Base-by-base conservation (phyloP, 1,284 basidiomycete species). In the Nidula niveotomentosa region DNA sequence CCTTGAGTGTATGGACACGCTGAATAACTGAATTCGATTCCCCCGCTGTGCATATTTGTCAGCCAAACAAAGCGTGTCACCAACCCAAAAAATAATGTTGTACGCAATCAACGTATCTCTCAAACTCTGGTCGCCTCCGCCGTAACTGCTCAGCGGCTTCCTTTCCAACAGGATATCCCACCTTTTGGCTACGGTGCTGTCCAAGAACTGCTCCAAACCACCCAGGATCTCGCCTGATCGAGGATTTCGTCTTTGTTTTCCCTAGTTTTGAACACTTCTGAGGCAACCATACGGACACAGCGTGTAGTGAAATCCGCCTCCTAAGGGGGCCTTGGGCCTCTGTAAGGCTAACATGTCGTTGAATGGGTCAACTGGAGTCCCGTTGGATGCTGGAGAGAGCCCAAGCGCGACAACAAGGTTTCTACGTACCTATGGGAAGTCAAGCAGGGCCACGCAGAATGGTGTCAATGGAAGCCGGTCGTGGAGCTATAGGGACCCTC, bases 161-260 rank as follows among this genome's bases (percentile, higher is more conserved):
- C 39, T 53, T 58, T 54, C 33, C 45, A 55, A 64, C 53, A 50
- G 50, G 54, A 51, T 59, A 56, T 55, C 39, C 54, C 41, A 17
- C 44, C 35, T 46, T 30, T 35, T 57, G 55, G 62, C 63, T 65
- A 54, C 52, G 53, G 7, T 39, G 53, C 53, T 55, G 73, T 79
- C 71, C 75, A 84, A 79, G 68, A 81, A 84, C 66, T 73, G 73
- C 66, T 58, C 55, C 65, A 71, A 85, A 87, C 81, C 75, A 76
- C 83, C 68, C 67, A 64, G 77, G 73, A 87, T 81, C 76, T 73
- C 66, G 49, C 57, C 74, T 85, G 84, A 84, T 84, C 80, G 69
- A 69, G 63, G 47, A 51, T 43, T 52, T 47, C 53, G 39, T 34
- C 37, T 48, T 54, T 56, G 57, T 54, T 46, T 46, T 15, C 44